Evolutionary conservation across 2,329 filamentous ascomycete species (phyloP).

Genomic region (Sordariomycetes sp.): DNA sequence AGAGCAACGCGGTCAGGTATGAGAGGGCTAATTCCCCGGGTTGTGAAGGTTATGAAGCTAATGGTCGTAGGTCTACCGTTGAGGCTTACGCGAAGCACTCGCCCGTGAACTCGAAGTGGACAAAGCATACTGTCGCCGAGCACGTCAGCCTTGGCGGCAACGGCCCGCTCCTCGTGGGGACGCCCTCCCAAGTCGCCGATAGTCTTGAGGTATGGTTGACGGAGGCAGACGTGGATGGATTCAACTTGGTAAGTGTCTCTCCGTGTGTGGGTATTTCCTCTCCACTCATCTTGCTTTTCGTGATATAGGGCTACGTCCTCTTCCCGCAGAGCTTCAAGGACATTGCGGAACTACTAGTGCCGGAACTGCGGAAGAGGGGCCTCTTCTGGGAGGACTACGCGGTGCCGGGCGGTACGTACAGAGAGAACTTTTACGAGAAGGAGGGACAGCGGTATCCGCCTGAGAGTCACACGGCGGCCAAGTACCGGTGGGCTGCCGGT

Average conservation of each 20-base stretch:
- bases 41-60: not conserved
- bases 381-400: constrained; percentile 44
- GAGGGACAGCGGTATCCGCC: constrained; percentile 37
- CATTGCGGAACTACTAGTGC: constrained; percentile 53
- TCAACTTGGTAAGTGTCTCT: constrained; percentile 51
- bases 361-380: constrained; percentile 49
- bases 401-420: constrained; percentile 45
- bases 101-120: constrained; percentile 56
- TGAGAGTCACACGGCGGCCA: constrained; percentile 39
- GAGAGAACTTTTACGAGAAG: constrained; percentile 47
- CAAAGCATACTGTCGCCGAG: constrained; percentile 58
- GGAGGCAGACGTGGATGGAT: constrained; percentile 63
- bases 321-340: constrained; percentile 60
- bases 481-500: constrained; percentile 29
- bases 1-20: constrained; percentile 47
- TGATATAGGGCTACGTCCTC: constrained; percentile 38
- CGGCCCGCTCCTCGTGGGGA: constrained; percentile 54
- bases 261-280: not conserved
- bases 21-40: not conserved
- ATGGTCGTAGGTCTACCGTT: constrained; percentile 32
- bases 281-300: not conserved
- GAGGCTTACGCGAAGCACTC: constrained; percentile 45
- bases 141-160: constrained; percentile 56
- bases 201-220: constrained; percentile 55
- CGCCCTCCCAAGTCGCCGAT: constrained; percentile 53